phyloP scores from a whole-genome alignment of 371 early-diverging fungal genomes.

The Sporodiniella umbellata region DNA sequence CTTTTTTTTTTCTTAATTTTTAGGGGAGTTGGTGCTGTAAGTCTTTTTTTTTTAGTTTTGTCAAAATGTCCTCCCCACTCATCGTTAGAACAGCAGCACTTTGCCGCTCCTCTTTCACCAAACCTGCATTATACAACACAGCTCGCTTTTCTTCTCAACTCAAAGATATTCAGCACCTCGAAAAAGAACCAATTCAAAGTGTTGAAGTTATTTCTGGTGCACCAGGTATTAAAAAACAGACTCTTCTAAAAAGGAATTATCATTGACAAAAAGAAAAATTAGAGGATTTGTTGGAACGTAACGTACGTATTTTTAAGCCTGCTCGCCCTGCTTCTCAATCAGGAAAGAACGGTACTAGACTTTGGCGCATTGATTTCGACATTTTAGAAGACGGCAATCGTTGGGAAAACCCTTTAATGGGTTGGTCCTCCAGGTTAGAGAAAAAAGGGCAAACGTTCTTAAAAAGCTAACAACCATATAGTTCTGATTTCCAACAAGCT shows the following conservation, averaged over 20 bases:
- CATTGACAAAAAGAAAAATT: slow-evolving; percentile 2
- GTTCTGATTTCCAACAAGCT: slow-evolving; percentile 83
- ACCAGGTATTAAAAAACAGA: slow-evolving; percentile 30
- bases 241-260: no score
- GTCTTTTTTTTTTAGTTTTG: slow-evolving; percentile 1
- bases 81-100: slow-evolving; percentile 20
- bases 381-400: slow-evolving; percentile 70
- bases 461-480: slow-evolving; percentile 11
- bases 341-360: slow-evolving; percentile 71
- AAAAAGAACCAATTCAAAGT: slow-evolving; percentile 15
- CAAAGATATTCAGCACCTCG: slow-evolving; percentile 32
- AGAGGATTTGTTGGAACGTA: slow-evolving; percentile 60
- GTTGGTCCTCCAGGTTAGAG: slow-evolving; percentile 86
- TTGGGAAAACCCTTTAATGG: slow-evolving; percentile 94
- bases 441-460: not conserved
- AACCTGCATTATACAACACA: slow-evolving; percentile 18
- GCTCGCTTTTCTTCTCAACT: slow-evolving; percentile 19
- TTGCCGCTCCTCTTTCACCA: slow-evolving; percentile 20
- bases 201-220: slow-evolving; percentile 48
- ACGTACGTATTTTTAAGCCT: slow-evolving; percentile 86
- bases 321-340: slow-evolving; percentile 85
- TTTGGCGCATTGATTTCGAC: slow-evolving; percentile 90
- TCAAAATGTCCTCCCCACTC: slow-evolving; percentile 26
- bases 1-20: not conserved
- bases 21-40: not conserved